Evolutionary conservation across 2,329 filamentous ascomycete species (phyloP).

Genomic region (Exophiala viscosa): DNA sequence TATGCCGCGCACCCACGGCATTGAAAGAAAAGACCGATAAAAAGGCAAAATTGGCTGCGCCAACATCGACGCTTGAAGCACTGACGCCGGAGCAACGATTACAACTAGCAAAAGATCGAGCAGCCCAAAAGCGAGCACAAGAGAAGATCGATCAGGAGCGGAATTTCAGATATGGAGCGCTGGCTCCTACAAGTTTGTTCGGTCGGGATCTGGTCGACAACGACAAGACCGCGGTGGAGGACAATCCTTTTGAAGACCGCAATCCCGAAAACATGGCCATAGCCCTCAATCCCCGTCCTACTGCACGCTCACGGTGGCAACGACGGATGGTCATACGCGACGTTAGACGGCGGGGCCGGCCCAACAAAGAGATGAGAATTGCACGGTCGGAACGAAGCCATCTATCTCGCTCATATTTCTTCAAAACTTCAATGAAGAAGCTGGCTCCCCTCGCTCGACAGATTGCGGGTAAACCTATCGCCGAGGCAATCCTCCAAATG

Average conservation of each 20-base stretch:
- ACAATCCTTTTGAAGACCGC: slow-evolving; percentile 33
- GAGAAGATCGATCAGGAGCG: slow-evolving; percentile 10
- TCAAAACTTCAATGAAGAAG: slow-evolving; percentile 91
- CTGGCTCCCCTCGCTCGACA: slow-evolving; percentile 79
- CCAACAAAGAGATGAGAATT: slow-evolving; percentile 64
- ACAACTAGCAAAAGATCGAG: slow-evolving; percentile 8
- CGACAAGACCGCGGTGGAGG: slow-evolving; percentile 12
- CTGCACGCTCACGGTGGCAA: slow-evolving; percentile 69
- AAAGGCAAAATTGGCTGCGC: neutral
- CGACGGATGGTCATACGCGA: slow-evolving; percentile 77
- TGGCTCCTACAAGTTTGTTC: slow-evolving; percentile 15
- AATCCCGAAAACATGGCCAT: slow-evolving; percentile 56
- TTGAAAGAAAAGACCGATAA: neutral
- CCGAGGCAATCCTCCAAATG: slow-evolving; percentile 93
- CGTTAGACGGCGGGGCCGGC: slow-evolving; percentile 63
- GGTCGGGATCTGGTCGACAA: slow-evolving; percentile 16
- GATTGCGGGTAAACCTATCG: slow-evolving; percentile 87
- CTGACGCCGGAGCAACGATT: slow-evolving; percentile 11
- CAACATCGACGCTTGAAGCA: neutral
- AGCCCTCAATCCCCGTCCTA: slow-evolving; percentile 71
- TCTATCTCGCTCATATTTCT: slow-evolving; percentile 61
- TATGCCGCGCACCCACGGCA: neutral
- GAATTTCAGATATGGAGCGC: slow-evolving; percentile 11
- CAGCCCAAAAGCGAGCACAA: slow-evolving; percentile 10
- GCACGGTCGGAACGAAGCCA: slow-evolving; percentile 61